phyloP scores from a whole-genome alignment of 2,329 filamentous ascomycete species.

The Botrytis deweyae region DNA sequence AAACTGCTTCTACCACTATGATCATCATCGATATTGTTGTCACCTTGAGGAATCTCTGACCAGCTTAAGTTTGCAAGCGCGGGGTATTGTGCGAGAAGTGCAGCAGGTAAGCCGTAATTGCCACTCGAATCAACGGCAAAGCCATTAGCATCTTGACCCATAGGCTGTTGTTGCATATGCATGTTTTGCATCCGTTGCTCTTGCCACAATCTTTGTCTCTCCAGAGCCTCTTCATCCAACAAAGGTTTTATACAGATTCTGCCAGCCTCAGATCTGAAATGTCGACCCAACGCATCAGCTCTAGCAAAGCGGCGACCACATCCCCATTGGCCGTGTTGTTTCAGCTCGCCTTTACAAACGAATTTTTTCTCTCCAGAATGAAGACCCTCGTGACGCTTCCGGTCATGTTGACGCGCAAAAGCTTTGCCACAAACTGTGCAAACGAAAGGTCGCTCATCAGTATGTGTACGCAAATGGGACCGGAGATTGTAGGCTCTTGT shows the following conservation, averaged over 20 bases:
- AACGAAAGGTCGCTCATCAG: constrained; percentile 94
- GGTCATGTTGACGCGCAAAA: constrained; percentile 94
- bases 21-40: constrained; percentile 66
- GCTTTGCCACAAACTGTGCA: constrained; percentile 97
- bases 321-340: constrained; percentile 81
- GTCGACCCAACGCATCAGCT: constrained; percentile 88
- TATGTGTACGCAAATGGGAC: constrained; percentile 93
- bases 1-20: constrained; percentile 79
- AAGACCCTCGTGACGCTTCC: constrained; percentile 93
- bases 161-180: constrained; percentile 57
- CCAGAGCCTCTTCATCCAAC: constrained; percentile 87
- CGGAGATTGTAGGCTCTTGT: constrained; percentile 95
- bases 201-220: constrained; percentile 72
- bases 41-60: constrained; percentile 67
- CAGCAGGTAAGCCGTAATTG: constrained; percentile 75
- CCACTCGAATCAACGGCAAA: constrained; percentile 57
- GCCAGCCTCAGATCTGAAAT: constrained; percentile 94
- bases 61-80: constrained; percentile 89
- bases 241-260: constrained; percentile 97
- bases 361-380: constrained; percentile 99
- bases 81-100: constrained; percentile 87
- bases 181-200: constrained; percentile 66
- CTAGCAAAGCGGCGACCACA: constrained; percentile 91
- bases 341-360: constrained; percentile 89
- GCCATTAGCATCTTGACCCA: constrained; percentile 60